Evolutionary conservation across 495 filamentous ascomycete species (phyloP).

Genomic region (Penicillium soppii): DNA sequence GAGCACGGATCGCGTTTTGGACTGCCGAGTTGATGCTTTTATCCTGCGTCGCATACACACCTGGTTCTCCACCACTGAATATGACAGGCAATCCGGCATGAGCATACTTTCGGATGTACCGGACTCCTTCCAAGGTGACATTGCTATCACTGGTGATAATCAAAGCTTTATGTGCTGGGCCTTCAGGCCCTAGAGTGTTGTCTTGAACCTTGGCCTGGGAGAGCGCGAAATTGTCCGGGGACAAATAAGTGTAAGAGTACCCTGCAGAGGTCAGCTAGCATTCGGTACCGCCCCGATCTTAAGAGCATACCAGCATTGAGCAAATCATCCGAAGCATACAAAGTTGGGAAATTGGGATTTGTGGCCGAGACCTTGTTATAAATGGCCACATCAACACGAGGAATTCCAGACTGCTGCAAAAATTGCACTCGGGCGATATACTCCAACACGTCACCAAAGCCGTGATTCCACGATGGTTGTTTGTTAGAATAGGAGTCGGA

Average conservation of each 20-base stretch:
- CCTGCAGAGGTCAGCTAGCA: conserved; percentile 22
- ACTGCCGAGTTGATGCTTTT: conserved; percentile 4
- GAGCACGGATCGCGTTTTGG: conserved; percentile 8
- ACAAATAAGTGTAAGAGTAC: conserved; percentile 50
- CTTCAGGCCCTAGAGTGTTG: too few species aligned
- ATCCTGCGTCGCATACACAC: conserved; percentile 17
- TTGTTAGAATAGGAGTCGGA: conserved; percentile 41
- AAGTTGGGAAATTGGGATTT: conserved; percentile 7
- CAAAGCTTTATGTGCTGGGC: too few species aligned
- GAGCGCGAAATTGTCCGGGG: conserved; percentile 45
- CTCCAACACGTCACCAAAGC: conserved; percentile 35
- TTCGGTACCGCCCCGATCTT: too few species aligned
- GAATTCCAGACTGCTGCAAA: conserved; percentile 30
- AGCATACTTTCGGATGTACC: conserved; percentile 36
- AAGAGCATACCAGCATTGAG: not conserved
- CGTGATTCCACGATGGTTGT: conserved; percentile 45
- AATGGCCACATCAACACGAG: conserved; percentile 44
- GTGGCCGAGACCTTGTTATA: conserved; percentile 28
- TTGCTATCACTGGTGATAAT: too few species aligned
- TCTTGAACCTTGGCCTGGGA: not conserved
- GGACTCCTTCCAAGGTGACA: conserved; percentile 21
- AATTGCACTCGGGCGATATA: conserved; percentile 39
- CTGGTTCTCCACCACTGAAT: conserved; percentile 27
- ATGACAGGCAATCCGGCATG: conserved; percentile 29
- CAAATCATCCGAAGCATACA: not conserved